Evolutionary conservation across 2,329 filamentous ascomycete genomes (phyloP), one percentile per base, ranked within the genome.

Genomic region (Samsoniella hepiali): DNA sequence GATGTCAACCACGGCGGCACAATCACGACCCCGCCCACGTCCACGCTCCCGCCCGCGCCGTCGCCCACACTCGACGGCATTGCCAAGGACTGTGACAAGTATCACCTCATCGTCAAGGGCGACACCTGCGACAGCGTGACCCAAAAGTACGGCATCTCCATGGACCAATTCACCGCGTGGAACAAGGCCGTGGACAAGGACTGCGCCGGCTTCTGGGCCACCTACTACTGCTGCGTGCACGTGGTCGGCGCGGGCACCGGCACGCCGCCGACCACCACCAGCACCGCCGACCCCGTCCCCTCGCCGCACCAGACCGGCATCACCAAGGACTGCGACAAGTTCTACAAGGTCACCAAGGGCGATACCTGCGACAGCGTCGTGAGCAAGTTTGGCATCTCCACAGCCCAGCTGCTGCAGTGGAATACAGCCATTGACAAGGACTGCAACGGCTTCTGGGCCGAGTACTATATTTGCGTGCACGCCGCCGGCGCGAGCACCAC

Each of bases 261-360:
- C 22, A n/a, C 49, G 31, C 11, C 49, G 9, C 49, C 49, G n/a
- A 34, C 55, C 1, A 13, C 38, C 40, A 42, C 55, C 13, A 40
- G 38, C 31, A 42, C 55, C 13, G 29, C 27, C 31, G 55, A 58
- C 22, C 27, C 40, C 3, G 36, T 47, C 8, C 59, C 47, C 3
- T 47, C 59, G n/a, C 57, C 64, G 15, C 55, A 42, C n/a, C 61
- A 61, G 51, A 42, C 56, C 4, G 64, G 64, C 32, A 60, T 65
- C 15, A 57, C 34, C 1, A 9, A 34, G 2, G 29, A 62, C 22
- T 62, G 64, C 31, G 64, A 65, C 57, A 58, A 55, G 44, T 64
- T 36, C 32, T 49, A 65, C 49, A 42, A 36, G 17, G 38, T 61
- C 31, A 22, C 3, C 17, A 40, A 36, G 29, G 57, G 57, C 31